Evolutionary conservation across 1,139 yeast genomes (phyloP).

Genomic region (Maudiozyma humilis): DNA sequence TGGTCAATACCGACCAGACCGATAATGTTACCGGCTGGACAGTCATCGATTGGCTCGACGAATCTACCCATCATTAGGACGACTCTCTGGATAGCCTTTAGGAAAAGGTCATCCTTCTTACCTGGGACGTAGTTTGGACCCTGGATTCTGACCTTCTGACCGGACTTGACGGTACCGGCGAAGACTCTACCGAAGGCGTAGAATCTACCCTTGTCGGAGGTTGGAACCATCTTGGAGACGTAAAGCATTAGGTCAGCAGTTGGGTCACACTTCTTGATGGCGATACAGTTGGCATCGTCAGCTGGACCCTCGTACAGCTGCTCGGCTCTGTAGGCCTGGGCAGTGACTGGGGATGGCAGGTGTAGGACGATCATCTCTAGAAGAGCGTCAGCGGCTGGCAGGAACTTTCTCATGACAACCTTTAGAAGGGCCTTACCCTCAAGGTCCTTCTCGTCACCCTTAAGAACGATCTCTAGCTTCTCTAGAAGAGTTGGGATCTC

Average conservation of each 20-base stretch:
- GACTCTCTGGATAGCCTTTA: slow-evolving; percentile 97
- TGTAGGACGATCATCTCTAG: slow-evolving; percentile 98
- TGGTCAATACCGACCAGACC: slow-evolving; percentile 99
- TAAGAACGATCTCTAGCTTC: slow-evolving; percentile 84
- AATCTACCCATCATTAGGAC: slow-evolving; percentile 99
- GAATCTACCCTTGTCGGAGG: slow-evolving; percentile 99
- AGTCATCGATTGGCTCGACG: slow-evolving; percentile 97
- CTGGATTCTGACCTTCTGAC: slow-evolving; percentile 99
- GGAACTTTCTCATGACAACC: slow-evolving; percentile 98
- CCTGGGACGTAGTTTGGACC: slow-evolving; percentile 99
- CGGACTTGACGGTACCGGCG: slow-evolving; percentile 98
- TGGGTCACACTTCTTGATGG: slow-evolving; percentile 98
- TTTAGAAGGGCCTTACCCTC: slow-evolving; percentile 98
- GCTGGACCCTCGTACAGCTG: slow-evolving; percentile 98
- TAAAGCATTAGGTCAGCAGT: slow-evolving; percentile 96
- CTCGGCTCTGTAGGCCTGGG: slow-evolving; percentile 98
- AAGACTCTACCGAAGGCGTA: slow-evolving; percentile 99
- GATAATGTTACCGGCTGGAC: slow-evolving; percentile 99
- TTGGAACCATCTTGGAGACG: slow-evolving; percentile 99
- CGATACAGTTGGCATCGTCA: slow-evolving; percentile 85
- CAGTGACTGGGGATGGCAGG: slow-evolving; percentile 99
- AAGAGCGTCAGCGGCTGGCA: slow-evolving; percentile 99
- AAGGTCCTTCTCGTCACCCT: slow-evolving; percentile 91
- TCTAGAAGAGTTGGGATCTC: slow-evolving; percentile 84
- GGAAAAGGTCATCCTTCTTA: slow-evolving; percentile 93